Conservation (phyloP, 768 basidiomycete species). For the Boletus reticuloceps region DNA sequence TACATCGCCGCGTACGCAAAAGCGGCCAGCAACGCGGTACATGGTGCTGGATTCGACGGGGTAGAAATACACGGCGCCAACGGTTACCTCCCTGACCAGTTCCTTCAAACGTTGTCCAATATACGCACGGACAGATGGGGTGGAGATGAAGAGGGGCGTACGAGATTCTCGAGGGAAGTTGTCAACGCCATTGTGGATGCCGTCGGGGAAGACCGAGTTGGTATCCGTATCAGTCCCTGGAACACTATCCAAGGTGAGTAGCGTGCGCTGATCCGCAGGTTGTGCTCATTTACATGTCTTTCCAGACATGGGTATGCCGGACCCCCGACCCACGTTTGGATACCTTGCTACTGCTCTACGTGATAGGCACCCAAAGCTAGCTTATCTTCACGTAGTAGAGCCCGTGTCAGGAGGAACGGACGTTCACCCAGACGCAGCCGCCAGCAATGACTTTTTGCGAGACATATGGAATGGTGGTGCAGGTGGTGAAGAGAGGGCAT, state of each 20-base stretch:
- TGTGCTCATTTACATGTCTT: not conserved
- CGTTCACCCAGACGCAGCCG: not conserved
- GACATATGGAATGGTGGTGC: not conserved
- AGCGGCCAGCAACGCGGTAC: slow-evolving; percentile 34
- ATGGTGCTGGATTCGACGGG: slow-evolving; percentile 8
- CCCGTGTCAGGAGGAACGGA: not conserved
- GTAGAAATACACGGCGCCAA: slow-evolving; percentile 44
- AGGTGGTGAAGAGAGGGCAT: not conserved
- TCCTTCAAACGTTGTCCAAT: slow-evolving; percentile 30
- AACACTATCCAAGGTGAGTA: slow-evolving; percentile 30
- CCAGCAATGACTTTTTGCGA: not conserved
- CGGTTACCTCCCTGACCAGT: slow-evolving; percentile 56
- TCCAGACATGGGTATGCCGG: not conserved
- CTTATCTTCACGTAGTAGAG: slow-evolving; percentile 47
- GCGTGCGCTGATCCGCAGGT: not conserved
- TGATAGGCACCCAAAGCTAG: slow-evolving; percentile 30
- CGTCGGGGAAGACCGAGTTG: slow-evolving; percentile 43
- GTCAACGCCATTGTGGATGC: slow-evolving; percentile 28
- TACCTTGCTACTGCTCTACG: slow-evolving; percentile 44
- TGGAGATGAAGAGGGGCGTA: slow-evolving; percentile 51
- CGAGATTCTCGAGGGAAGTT: slow-evolving; percentile 46
- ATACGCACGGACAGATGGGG: slow-evolving; percentile 63
- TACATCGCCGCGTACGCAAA: slow-evolving; percentile 28
- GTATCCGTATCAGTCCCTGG: slow-evolving; percentile 45
- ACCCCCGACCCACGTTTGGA: slow-evolving; percentile 36